Base-by-base conservation (phyloP, 225 moss, liverwort and hornwort species). In the Climacium dendroides region DNA sequence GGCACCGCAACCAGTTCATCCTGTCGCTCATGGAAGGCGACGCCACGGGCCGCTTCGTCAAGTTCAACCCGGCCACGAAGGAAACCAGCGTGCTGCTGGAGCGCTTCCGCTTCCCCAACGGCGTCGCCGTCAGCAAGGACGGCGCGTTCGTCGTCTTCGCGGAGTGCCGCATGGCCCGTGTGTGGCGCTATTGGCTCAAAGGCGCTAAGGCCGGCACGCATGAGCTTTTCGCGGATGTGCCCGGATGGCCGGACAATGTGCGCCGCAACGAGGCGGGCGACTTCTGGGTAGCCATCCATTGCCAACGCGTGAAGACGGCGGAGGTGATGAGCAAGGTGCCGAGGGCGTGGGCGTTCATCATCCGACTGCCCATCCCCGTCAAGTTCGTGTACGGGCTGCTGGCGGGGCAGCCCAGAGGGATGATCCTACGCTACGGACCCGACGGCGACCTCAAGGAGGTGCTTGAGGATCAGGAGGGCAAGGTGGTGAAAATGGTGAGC, bases 271-370 rank as follows among this genome's bases (percentile, higher is more conserved):
- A 90, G 19, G 93, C 94, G 12, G 98, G 97, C n/a, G 97, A 99
- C 62, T 99, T 97, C 87, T 99, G 98, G 97, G 95, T 99, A 50
- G 96, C 95, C 34, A 83, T 99, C 67, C 95, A 96, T 53, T 90
- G 92, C 81, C 91, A 89, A 86, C 93, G 95, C 29, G 93, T 81
- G 32, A 47, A 74, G 25, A 50, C 90, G 17, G 94, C 94, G 52
- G 91, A 85, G 76, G 37, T 95, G 74, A 86, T 96, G 84, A 89
- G 90, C 85, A 47, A 72, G 19, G 25, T 45, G 28, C 97, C 98
- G 5, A 74, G 85, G 82, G 63, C 92, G 48, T 95, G 93, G 73
- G 65, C 87, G 16, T 73, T 92, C 59, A 58, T 95, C 34, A 72
- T 95, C 73, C 93, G 90, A 20, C 92, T 97, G 32, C 97, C 98